Evolutionary conservation across 495 filamentous ascomycete genomes (phyloP).

Genomic region (Trichoderma parareesei): DNA sequence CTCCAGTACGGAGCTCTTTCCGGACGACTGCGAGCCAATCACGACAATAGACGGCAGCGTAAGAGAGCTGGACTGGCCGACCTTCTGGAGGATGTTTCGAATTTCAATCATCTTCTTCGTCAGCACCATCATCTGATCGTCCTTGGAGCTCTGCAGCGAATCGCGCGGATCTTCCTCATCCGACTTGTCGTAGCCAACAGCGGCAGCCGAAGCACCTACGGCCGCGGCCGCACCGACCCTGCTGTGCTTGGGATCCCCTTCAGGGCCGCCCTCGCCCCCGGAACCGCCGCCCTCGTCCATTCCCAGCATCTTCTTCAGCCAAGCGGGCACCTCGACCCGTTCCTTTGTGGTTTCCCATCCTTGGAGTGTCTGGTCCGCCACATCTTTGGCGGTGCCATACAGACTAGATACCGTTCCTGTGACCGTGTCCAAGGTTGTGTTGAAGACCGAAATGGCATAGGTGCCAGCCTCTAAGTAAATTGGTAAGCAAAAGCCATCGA

Average conservation of each 20-base stretch:
- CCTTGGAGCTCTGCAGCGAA: slow-evolving; percentile 57
- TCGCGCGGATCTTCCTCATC: slow-evolving; percentile 61
- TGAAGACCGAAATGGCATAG: slow-evolving; percentile 76
- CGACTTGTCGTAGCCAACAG: slow-evolving; percentile 67
- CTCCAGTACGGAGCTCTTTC: slow-evolving; percentile 95
- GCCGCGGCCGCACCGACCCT: slow-evolving; percentile 48
- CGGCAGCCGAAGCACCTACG: slow-evolving; percentile 56
- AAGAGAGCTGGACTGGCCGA: slow-evolving; percentile 82
- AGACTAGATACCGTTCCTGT: slow-evolving; percentile 54
- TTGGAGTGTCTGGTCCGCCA: slow-evolving; percentile 66
- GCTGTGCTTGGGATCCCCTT: slow-evolving; percentile 52
- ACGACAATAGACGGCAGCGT: slow-evolving; percentile 94
- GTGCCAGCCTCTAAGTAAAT: slow-evolving; percentile 65
- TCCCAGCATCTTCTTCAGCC: slow-evolving; percentile 70
- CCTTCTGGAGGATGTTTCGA: slow-evolving; percentile 75
- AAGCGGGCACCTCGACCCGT: slow-evolving; percentile 68
- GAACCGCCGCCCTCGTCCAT: slow-evolving; percentile 43
- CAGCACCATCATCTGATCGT: slow-evolving; percentile 99
- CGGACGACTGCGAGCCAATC: slow-evolving; percentile 95
- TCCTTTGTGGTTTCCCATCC: slow-evolving; percentile 83
- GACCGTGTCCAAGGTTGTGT: slow-evolving; percentile 59
- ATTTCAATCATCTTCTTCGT: slow-evolving; percentile 99
- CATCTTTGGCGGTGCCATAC: slow-evolving; percentile 60
- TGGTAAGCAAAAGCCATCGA: slow-evolving; percentile 21
- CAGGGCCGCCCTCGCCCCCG: slow-evolving; percentile 32